A percentile compares a stretch with the other conserved stretches of the same genome.
Evolutionary conservation across 768 basidiomycete genomes (phyloP).

Genomic region (Termitomyces sp.): DNA sequence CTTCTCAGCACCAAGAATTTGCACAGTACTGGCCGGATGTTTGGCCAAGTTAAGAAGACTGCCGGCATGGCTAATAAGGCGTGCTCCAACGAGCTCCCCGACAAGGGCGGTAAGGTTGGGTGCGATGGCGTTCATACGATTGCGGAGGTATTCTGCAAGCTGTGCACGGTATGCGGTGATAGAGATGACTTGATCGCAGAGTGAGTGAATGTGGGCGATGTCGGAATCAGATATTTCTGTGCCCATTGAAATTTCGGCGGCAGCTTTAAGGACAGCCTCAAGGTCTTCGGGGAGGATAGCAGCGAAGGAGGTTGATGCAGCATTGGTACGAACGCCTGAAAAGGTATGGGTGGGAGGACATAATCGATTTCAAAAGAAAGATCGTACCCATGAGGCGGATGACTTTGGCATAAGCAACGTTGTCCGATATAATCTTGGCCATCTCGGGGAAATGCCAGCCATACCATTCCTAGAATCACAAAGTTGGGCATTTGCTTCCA

Average conservation of each 20-base stretch:
- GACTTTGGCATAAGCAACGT: slow-evolving; percentile 94
- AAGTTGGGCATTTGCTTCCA: background rate
- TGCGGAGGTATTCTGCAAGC: slow-evolving; percentile 93
- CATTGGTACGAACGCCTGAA: slow-evolving; percentile 92
- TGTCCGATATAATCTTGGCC: slow-evolving; percentile 97
- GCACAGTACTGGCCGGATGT: slow-evolving; percentile 97
- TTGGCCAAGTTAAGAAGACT: slow-evolving; percentile 93
- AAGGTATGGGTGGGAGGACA: background rate
- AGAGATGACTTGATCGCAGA: slow-evolving; percentile 98
- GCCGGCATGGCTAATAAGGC: slow-evolving; percentile 93
- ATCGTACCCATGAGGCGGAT: slow-evolving; percentile 83
- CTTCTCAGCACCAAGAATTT: slow-evolving; percentile 98
- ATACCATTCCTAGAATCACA: slow-evolving; percentile 88
- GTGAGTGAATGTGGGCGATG: slow-evolving; percentile 92
- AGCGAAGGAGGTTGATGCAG: slow-evolving; percentile 80
- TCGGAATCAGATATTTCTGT: slow-evolving; percentile 98
- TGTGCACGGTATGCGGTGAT: slow-evolving; percentile 94
- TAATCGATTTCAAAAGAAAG: background rate
- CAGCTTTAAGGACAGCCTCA: slow-evolving; percentile 90
- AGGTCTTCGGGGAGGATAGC: slow-evolving; percentile 95
- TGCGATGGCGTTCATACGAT: slow-evolving; percentile 97
- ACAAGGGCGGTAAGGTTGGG: slow-evolving; percentile 93
- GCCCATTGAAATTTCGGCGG: slow-evolving; percentile 98
- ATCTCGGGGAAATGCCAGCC: slow-evolving; percentile 99
- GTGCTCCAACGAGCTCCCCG: slow-evolving; percentile 90